These are phyloP conservation scores for Pichia inconspicua DNA, from an alignment of 1,139 yeast genomes.

Conservation along the genomic window DNA sequence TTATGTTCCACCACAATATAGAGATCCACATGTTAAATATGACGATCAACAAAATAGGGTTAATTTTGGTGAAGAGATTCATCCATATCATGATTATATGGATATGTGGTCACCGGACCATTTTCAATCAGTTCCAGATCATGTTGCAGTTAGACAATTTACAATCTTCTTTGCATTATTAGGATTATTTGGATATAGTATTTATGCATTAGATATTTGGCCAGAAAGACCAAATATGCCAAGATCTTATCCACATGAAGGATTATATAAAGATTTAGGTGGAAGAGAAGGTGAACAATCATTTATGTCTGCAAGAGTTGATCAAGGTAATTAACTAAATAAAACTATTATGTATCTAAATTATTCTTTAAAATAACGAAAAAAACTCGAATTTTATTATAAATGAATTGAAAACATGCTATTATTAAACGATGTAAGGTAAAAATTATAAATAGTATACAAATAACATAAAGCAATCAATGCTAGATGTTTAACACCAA, in stretches of 20 bases:
- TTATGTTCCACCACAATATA: conserved; percentile 46
- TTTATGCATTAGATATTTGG: conserved; percentile 41
- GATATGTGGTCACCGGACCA: conserved; percentile 89
- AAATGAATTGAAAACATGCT: too few relatives aligned
- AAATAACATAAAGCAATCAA: neutral
- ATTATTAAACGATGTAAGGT: neutral
- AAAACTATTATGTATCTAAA: neutral
- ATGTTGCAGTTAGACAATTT: conserved; percentile 49
- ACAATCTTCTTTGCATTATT: conserved; percentile 48
- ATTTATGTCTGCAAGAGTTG: conserved; percentile 32
- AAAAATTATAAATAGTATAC: neutral
- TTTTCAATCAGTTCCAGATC: conserved; percentile 52
- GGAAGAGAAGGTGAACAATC: conserved; percentile 47
- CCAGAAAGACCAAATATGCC: conserved; percentile 77
- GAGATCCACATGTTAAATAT: conserved; percentile 65
- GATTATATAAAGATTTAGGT: conserved; percentile 67
- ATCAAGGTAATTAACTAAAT: conserved; percentile 16
- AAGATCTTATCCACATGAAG: conserved; percentile 67
- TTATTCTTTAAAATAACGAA: neutral
- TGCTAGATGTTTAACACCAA: conserved; percentile 40
- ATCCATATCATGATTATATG: conserved; percentile 62
- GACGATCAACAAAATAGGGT: conserved; percentile 82
- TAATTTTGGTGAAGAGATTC: conserved; percentile 65
- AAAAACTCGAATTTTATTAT: too few relatives aligned
- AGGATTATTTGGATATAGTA: conserved; percentile 45